Conservation (phyloP, 768 basidiomycete genomes). For the Rhizopogon salebrosus region DNA sequence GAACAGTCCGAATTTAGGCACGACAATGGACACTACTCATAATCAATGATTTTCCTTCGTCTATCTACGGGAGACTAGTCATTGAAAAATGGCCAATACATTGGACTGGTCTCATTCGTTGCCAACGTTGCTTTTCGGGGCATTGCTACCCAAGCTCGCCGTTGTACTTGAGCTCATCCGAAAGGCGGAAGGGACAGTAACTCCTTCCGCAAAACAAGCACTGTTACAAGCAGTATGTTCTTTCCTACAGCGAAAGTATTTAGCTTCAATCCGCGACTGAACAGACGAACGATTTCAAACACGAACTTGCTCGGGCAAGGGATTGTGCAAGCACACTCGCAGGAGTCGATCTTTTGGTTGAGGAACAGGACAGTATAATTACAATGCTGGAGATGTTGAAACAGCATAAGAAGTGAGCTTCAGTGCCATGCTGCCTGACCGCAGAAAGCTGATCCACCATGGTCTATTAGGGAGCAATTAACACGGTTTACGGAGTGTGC, state of each 20-base stretch:
- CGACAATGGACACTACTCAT: no score
- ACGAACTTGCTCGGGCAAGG: conserved; percentile 50
- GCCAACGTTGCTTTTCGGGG: conserved; percentile 48
- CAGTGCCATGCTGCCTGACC: not conserved
- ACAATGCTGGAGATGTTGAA: conserved; percentile 59
- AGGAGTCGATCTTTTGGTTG: conserved; percentile 65
- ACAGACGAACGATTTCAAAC: conserved; percentile 75
- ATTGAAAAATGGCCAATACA: not conserved
- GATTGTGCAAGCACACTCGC: conserved; percentile 54
- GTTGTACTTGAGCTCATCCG: conserved; percentile 57
- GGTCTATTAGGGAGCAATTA: conserved; percentile 54
- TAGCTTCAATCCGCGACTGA: not conserved
- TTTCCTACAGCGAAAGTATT: not conserved
- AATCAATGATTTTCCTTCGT: no score
- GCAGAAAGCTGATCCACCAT: not conserved
- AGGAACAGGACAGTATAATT: conserved; percentile 70
- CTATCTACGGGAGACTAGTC: no score
- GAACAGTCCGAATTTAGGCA: no score
- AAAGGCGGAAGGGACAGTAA: conserved; percentile 46
- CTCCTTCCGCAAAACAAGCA: conserved; percentile 58
- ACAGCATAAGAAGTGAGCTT: conserved; percentile 55
- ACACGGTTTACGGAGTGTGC: conserved; percentile 43
- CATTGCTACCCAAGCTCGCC: conserved; percentile 55
- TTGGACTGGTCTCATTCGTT: conserved; percentile 12
- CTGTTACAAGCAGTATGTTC: conserved; percentile 57